A percentile compares a stretch with the other conserved stretches of the same genome.
Evolutionary conservation across 2,329 filamentous ascomycete genomes (phyloP).

Genomic region (Neonectria neomacrospora): DNA sequence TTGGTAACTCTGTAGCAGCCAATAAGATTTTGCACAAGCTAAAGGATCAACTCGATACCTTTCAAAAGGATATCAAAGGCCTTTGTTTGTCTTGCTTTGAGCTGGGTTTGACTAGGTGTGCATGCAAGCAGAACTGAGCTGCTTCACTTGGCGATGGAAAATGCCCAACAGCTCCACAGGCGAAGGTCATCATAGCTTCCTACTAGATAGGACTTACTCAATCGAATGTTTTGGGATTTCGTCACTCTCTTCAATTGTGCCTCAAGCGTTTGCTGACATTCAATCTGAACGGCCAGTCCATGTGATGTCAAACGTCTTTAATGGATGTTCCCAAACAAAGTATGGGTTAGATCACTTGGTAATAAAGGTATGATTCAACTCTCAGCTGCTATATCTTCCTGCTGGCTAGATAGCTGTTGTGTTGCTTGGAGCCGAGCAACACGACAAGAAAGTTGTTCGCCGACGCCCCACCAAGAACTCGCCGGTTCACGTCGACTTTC

Average conservation of each 20-base stretch:
- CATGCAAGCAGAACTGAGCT: neutral
- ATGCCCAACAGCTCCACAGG: too few relatives aligned
- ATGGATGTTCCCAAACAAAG: neutral
- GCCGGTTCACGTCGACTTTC: conserved; percentile 17
- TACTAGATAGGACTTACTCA: too few relatives aligned
- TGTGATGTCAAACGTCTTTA: neutral
- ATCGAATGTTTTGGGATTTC: neutral
- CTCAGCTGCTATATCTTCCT: neutral
- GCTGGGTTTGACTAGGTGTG: neutral
- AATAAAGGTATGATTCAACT: neutral
- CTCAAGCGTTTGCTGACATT: neutral
- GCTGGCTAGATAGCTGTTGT: neutral
- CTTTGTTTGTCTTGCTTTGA: conserved; percentile 9
- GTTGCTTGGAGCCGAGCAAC: neutral
- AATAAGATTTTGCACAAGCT: too few relatives aligned
- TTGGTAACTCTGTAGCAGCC: too few relatives aligned
- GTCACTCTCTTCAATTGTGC: neutral
- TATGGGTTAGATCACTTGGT: neutral
- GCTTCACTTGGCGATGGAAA: neutral
- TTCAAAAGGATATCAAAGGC: neutral
- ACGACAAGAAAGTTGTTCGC: neutral
- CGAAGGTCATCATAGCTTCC: too few relatives aligned
- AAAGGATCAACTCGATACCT: too few relatives aligned
- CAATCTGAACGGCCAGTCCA: neutral
- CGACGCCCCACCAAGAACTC: conserved; percentile 31